These are phyloP conservation scores for Massariosphaeria phaeospora DNA, from an alignment of 495 filamentous ascomycete species.

Conservation along the genomic window DNA sequence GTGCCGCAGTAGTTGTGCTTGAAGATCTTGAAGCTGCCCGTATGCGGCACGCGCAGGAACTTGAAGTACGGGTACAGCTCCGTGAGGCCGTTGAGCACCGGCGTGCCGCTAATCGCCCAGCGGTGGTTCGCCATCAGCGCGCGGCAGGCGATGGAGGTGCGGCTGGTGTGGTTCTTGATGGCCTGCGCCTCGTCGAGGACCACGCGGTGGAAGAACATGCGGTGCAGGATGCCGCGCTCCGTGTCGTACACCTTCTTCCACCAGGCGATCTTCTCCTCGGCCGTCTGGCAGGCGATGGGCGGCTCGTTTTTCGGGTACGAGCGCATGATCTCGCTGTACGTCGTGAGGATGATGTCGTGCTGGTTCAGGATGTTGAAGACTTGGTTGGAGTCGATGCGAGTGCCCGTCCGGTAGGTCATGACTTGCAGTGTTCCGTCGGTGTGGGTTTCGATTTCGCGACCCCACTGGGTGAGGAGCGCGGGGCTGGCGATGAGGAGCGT, in stretches of 20 bases:
- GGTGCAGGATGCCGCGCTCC: slow-evolving; percentile 46
- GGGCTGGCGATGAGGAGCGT: slow-evolving; percentile 52
- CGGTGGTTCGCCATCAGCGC: slow-evolving; percentile 49
- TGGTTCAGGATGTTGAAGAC: slow-evolving; percentile 3
- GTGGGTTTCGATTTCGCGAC: slow-evolving; percentile 43
- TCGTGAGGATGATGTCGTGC: slow-evolving; percentile 42
- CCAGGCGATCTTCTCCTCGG: slow-evolving; percentile 38
- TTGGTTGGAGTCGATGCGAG: slow-evolving; percentile 16
- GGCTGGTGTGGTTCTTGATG: slow-evolving; percentile 55
- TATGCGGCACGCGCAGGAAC: slow-evolving; percentile 51
- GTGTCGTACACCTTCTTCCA: slow-evolving; percentile 39
- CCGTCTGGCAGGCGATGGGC: slow-evolving; percentile 33
- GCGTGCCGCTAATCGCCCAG: slow-evolving; percentile 62
- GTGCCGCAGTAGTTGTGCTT: slow-evolving; percentile 46
- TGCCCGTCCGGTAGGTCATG: slow-evolving; percentile 17
- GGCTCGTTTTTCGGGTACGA: slow-evolving; percentile 46
- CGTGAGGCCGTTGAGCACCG: slow-evolving; percentile 48
- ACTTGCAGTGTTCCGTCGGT: slow-evolving; percentile 26
- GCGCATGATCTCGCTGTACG: slow-evolving; percentile 50
- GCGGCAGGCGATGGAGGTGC: slow-evolving; percentile 51
- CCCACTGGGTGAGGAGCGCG: slow-evolving; percentile 44
- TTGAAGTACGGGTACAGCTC: slow-evolving; percentile 60
- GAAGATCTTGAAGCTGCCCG: slow-evolving; percentile 45
- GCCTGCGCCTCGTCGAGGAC: slow-evolving; percentile 59
- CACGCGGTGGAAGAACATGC: slow-evolving; percentile 50